phyloP scores from a whole-genome alignment of 2,329 filamentous ascomycete species.

The Zelopaecilomyces penicillatus region DNA sequence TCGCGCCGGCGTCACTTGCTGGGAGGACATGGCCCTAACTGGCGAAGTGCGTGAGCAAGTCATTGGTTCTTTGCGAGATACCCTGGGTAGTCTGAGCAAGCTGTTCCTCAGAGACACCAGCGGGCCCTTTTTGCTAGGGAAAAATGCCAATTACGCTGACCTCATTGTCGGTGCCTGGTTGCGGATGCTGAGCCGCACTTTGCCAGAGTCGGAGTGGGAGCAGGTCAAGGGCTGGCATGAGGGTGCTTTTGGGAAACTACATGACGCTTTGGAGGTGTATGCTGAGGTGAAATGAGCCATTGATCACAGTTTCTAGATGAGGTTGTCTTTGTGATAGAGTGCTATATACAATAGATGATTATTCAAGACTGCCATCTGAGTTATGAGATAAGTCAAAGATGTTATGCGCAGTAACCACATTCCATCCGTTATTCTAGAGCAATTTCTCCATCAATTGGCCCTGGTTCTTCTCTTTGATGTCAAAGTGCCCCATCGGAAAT shows the following conservation, averaged over 20 bases:
- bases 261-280: constrained; percentile 36
- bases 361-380: too few relatives aligned
- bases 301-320: neutral
- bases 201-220: constrained; percentile 40
- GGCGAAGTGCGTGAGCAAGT: constrained; percentile 32
- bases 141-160: constrained; percentile 42
- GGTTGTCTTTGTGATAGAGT: too few relatives aligned
- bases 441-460: too few relatives aligned
- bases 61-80: constrained; percentile 29
- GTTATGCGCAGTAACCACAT: too few relatives aligned
- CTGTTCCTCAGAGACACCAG: constrained; percentile 28
- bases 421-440: too few relatives aligned
- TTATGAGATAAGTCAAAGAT: too few relatives aligned
- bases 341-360: too few relatives aligned
- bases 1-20: constrained; percentile 35
- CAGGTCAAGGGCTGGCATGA: constrained; percentile 38
- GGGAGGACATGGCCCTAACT: constrained; percentile 32
- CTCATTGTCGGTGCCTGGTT: constrained; percentile 50
- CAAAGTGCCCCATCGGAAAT: too few relatives aligned
- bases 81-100: constrained; percentile 32
- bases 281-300: constrained; percentile 20
- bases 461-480: too few relatives aligned
- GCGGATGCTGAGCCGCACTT: constrained; percentile 31
- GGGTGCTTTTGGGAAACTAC: constrained; percentile 40
- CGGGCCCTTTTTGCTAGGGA: constrained; percentile 42